Conservation (phyloP, 108 stramenopile genomes). For the Aurantiochytrium sp. region DNA sequence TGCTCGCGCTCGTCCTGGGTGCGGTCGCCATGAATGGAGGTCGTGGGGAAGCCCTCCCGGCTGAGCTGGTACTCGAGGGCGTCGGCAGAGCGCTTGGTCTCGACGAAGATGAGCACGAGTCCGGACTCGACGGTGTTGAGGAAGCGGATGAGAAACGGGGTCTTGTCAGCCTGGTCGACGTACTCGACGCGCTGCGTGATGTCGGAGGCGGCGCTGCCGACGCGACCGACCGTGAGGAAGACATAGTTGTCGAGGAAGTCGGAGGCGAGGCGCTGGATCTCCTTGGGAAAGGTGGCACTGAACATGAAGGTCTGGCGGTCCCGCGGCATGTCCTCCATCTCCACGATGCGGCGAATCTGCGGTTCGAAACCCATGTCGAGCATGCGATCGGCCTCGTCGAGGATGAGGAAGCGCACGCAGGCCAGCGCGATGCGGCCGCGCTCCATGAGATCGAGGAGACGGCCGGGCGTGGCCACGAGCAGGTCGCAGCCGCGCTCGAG, state of each 20-base stretch:
- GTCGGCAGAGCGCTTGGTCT: conserved; percentile 37
- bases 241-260: conserved; percentile 80
- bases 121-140: conserved; percentile 42
- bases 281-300: conserved; percentile 95
- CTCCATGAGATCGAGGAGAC: conserved; percentile 87
- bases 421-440: conserved; percentile 77
- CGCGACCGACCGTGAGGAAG: conserved; percentile 35
- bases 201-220: conserved; percentile 30
- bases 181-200: conserved; percentile 67
- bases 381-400: conserved; percentile 92
- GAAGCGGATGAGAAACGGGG: conserved; percentile 71
- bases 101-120: conserved; percentile 11
- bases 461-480: conserved; percentile 90
- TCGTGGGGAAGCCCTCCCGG: conserved; percentile 76
- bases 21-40: conserved; percentile 69
- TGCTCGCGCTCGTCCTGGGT: conserved; percentile 31
- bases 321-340: conserved; percentile 55
- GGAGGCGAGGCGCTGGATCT: conserved; percentile 89
- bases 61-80: conserved; percentile 82
- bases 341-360: conserved; percentile 92
- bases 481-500: conserved; percentile 73
- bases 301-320: conserved; percentile 90
- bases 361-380: conserved; percentile 99
- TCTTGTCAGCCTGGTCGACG: conserved; percentile 85
- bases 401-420: conserved; percentile 77